phyloP scores from a whole-genome alignment of 2,329 filamentous ascomycete species.

The Bertia moriformis region DNA sequence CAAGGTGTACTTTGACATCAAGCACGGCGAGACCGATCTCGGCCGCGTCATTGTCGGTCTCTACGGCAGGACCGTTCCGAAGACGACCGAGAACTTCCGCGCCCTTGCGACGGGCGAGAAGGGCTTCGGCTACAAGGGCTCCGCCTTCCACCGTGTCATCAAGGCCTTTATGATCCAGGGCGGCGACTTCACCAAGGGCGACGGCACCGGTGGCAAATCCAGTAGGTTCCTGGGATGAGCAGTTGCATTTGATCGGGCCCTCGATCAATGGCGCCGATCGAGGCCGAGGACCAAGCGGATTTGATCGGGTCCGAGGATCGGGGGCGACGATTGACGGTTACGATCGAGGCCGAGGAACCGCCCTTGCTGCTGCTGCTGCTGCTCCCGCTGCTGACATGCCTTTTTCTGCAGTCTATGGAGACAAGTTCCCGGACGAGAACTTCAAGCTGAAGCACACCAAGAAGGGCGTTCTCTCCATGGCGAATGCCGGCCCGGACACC shows the following conservation, averaged over 20 bases:
- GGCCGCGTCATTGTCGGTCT: constrained; percentile 70
- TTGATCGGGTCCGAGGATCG: too few species aligned
- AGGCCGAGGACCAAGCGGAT: too few species aligned
- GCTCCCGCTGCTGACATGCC: too few species aligned
- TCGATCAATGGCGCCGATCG: too few species aligned
- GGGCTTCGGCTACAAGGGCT: constrained; percentile 71
- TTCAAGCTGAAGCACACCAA: constrained; percentile 89
- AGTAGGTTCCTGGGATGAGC: too few species aligned
- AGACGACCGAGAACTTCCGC: constrained; percentile 62
- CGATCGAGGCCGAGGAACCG: too few species aligned
- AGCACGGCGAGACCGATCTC: constrained; percentile 56
- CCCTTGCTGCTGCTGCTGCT: neutral
- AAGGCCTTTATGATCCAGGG: constrained; percentile 86
- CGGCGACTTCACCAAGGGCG: constrained; percentile 72
- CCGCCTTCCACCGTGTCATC: constrained; percentile 79
- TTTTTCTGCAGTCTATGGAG: constrained; percentile 50
- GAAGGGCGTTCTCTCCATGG: constrained; percentile 72
- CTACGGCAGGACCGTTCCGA: constrained; percentile 75
- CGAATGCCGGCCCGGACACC: constrained; percentile 72
- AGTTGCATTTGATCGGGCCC: too few species aligned
- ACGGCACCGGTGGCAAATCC: constrained; percentile 74
- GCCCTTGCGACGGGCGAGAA: constrained; percentile 74
- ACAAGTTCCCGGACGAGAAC: constrained; percentile 79
- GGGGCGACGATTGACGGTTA: neutral
- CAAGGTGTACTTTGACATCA: constrained; percentile 84